Base-by-base conservation (phyloP, 371 early-diverging fungal species). In the Vairimorpha necatrix region DNA sequence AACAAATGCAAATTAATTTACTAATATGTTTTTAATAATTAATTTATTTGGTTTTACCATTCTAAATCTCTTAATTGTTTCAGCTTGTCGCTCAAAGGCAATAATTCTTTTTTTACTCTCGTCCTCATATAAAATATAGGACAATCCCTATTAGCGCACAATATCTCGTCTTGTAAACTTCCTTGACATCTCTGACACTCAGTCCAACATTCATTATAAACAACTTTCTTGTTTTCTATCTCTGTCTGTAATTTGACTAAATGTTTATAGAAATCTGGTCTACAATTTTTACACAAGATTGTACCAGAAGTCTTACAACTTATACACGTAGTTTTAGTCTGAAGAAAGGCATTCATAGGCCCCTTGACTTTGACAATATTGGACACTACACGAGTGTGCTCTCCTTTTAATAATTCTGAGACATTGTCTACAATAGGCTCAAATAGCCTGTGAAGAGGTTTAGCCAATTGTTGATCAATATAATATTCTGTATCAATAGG, bases 171-270 rank as follows among this genome's bases (percentile, higher is more conserved):
- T 83, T 94, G 92, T 65, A 96, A 80, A 71, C 91, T 90, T 33
- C 96, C 94, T 85, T 96, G 95, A 84, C 98, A 98, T 42, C 96
- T 88, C 83, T 98, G 98, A 80, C 99, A 99, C 83, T 98, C 95
- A 18, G 95, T 92, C 97, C 98, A 96, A 48, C 97, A 88, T 18
- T 93, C 86, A 26, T 93, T 87, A 82, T 88, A 96, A 42, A 88
- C 87, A 7, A 87, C 86, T 82, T 94, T 92, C 1, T 90, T 87
- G 46, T 89, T 88, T 54, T 89, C 91, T 38, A 91, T 53, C 46
- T 80, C 67, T 69, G 62, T 73, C 87, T 76, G 84, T 71, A 92
- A 88, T 70, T 88, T 88, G 48, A 87, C 82, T 76, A 93, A 92
- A 38, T 94, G 81, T 81, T 90, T 91, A 3, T 89, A 88, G 30